phyloP scores from a whole-genome alignment of 495 filamentous ascomycete genomes.

The Podospora bellae-mahoneyi region DNA sequence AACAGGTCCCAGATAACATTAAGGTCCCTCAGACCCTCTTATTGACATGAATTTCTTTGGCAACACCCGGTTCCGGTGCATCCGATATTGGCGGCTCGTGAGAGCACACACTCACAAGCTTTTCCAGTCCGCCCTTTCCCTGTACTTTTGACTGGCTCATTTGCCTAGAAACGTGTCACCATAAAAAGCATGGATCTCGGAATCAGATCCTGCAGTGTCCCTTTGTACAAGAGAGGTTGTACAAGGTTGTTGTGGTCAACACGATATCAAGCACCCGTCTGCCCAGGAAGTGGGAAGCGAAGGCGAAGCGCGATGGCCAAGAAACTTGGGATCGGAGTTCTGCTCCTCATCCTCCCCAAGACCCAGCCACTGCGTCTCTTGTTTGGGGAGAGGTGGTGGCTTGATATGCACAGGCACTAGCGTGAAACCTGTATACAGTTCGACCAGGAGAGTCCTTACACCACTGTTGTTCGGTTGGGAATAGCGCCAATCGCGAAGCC shows the following conservation, averaged over 20 bases:
- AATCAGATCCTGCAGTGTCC: not conserved
- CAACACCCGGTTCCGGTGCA: too few relatives aligned
- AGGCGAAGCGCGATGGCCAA: not conserved
- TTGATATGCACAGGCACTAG: not conserved
- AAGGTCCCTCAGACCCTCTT: not conserved
- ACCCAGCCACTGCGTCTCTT: not conserved
- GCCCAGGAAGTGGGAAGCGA: not conserved
- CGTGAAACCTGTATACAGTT: not conserved
- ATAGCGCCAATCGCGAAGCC: not conserved
- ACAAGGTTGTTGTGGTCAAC: not conserved
- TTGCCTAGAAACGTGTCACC: not conserved
- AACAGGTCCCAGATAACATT: not conserved
- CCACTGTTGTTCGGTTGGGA: not conserved
- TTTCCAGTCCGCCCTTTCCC: not conserved
- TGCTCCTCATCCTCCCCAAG: not conserved
- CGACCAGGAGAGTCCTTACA: not conserved
- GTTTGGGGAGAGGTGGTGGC: not conserved
- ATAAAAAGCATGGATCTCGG: not conserved
- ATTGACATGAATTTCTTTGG: not conserved
- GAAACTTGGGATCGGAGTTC: not conserved
- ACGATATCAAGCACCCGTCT: not conserved
- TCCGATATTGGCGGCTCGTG: not conserved
- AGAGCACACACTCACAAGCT: not conserved
- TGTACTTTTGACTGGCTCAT: not conserved
- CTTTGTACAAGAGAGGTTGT: not conserved